Base-by-base conservation (phyloP, 2,329 filamentous ascomycete species). In the Curvularia sp. region DNA sequence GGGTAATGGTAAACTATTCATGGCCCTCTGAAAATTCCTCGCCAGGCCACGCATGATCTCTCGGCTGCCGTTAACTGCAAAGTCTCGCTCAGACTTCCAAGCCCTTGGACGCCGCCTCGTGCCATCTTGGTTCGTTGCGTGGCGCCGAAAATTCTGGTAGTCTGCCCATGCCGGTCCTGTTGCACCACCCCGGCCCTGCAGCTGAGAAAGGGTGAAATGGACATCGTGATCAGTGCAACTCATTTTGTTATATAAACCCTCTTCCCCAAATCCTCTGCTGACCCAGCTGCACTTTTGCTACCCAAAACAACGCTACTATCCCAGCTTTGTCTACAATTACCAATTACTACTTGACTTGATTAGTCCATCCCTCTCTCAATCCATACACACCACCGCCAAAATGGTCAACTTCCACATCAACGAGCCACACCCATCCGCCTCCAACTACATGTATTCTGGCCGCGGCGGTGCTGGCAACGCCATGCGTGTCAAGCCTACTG, bases 371-470 rank as follows among this genome's bases (percentile, higher is more conserved):
- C 8, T 12, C 6, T 43, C 41, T 58, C 49, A 38, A 55, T 53
- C 48, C 46, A 49, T 3, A 28, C 13, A 42, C 43, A 63, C 57
- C 62, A 63, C 43, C 49, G 63, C 33, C 69, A 75, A 65, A 65
- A 77, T 77, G 75, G 65, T 71, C 55, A 69, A 69, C 73, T 86
- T 85, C 80, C 81, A 80, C 69, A 81, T 88, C 72, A 81, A 84
- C 74, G 86, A 88, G 72, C 86, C 86, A 62, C 86, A 88, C 76
- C 86, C 86, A 20, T 84, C 85, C 53, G 80, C 85, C 67, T 77
- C 80, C 56, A 76, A 75, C 65, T 82, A 83, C 71, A 80, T 83
- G 70, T 75, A 84, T 64, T 76, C 81, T 57, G 85, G 85, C 65
- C 82, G 84, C 48, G 85, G 86, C 64, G 85, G 86, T 51, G 84